Evolutionary conservation across 176 grass and related monocot species (phyloP).

Genomic region (Urochloa ruziziensis): DNA sequence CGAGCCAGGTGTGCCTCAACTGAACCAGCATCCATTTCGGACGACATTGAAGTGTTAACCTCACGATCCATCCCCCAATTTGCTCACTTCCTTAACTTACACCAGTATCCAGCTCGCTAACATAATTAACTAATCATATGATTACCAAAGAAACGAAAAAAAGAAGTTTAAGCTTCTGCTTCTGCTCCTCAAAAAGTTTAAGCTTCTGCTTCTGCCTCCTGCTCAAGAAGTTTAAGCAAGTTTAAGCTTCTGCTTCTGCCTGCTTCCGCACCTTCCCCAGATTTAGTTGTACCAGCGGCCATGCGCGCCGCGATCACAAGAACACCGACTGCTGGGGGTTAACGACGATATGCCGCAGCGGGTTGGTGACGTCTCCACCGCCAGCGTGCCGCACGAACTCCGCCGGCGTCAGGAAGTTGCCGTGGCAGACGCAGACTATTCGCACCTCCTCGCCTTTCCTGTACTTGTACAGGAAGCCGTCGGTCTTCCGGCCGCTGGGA

Average conservation of each 20-base stretch:
- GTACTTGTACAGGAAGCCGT: constrained; percentile 96
- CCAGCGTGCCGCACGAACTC: constrained; percentile 94
- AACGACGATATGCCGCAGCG: constrained; percentile 77
- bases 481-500: constrained; percentile 55
- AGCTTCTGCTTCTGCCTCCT: not conserved
- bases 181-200: not conserved
- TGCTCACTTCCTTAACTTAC: constrained; percentile 24
- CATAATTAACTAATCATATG: constrained; percentile 15
- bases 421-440: constrained; percentile 97
- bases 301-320: constrained; percentile 33
- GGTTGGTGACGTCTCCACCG: constrained; percentile 72
- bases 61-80: not conserved
- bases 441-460: constrained; percentile 70
- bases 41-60: not conserved
- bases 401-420: constrained; percentile 79
- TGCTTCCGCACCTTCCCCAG: too few species aligned
- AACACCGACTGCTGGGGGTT: constrained; percentile 49
- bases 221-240: not conserved
- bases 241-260: not conserved
- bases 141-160: constrained; percentile 3
- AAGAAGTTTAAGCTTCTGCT: not conserved
- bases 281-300: not conserved
- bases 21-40: constrained; percentile 23
- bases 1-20: not conserved
- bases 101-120: constrained; percentile 33